Conservation (phyloP, 2,329 filamentous ascomycete genomes). For the Trichoderma sp. region DNA sequence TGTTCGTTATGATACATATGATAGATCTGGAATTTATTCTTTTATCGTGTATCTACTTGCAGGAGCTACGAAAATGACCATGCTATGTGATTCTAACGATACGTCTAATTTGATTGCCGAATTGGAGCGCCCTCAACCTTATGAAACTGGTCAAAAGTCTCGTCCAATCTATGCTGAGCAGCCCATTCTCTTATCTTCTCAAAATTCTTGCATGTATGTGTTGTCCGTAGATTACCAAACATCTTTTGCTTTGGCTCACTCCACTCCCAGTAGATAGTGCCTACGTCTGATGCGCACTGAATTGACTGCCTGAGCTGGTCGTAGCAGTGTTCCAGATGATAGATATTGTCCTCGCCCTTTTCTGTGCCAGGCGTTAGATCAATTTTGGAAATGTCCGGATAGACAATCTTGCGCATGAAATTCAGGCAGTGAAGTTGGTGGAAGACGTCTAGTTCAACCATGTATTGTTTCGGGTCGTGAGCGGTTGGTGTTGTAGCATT, state of each 20-base stretch:
- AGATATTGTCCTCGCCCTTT: constrained; percentile 35
- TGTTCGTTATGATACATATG: background rate
- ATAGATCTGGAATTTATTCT: background rate
- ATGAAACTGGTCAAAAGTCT: constrained; percentile 21
- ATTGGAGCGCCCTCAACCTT: constrained; percentile 23
- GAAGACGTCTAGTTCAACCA: constrained; percentile 49
- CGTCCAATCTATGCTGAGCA: constrained; percentile 28
- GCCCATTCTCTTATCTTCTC: constrained; percentile 51
- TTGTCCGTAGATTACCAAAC: constrained; percentile 53
- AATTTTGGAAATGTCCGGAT: constrained; percentile 45
- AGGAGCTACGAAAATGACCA: background rate
- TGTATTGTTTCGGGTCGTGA: constrained; percentile 53
- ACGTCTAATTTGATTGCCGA: background rate
- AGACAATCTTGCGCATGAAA: constrained; percentile 46
- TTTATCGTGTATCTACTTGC: background rate
- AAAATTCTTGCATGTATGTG: constrained; percentile 54
- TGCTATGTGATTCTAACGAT: background rate
- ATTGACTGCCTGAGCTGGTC: constrained; percentile 53
- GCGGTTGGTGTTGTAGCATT: constrained; percentile 52
- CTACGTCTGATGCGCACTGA: constrained; percentile 53
- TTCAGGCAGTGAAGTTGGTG: constrained; percentile 53
- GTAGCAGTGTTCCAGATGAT: constrained; percentile 48
- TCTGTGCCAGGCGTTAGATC: constrained; percentile 46
- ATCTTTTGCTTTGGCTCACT: constrained; percentile 45
- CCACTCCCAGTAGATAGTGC: constrained; percentile 52